Conservation (phyloP, 257 asterid genomes). For the Solanum clarkiae region DNA sequence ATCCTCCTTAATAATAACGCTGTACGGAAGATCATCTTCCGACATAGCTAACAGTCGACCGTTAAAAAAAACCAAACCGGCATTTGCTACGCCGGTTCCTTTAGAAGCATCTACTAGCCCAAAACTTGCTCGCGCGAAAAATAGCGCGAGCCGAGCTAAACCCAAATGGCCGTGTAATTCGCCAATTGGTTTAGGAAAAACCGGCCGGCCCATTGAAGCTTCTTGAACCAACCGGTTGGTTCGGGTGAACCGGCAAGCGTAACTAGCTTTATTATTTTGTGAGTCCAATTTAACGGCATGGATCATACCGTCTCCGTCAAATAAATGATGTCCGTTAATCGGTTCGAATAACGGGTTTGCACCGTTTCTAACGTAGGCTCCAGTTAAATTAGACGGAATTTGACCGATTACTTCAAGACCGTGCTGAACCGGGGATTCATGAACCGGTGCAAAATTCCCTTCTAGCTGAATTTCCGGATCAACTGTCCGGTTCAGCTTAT, state of each 20-base stretch:
- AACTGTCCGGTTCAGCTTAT: constrained; percentile 24
- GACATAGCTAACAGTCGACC: constrained; percentile 44
- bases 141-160: constrained; percentile 38
- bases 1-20: constrained; percentile 9
- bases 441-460: constrained; percentile 57
- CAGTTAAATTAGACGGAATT: constrained; percentile 24
- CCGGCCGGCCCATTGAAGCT: constrained; percentile 25
- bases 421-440: constrained; percentile 42
- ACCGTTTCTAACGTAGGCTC: constrained; percentile 53
- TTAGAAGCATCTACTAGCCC: constrained; percentile 17
- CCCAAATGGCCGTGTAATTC: constrained; percentile 58
- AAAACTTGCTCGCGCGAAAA: constrained; percentile 12
- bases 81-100: constrained; percentile 42
- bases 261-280: constrained; percentile 19
- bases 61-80: constrained; percentile 34
- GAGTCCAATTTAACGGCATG: constrained; percentile 33
- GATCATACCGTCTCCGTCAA: constrained; percentile 66
- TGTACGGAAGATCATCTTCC: constrained; percentile 54
- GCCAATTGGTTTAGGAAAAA: constrained; percentile 52
- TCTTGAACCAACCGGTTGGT: constrained; percentile 38
- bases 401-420: constrained; percentile 34
- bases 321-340: constrained; percentile 43
- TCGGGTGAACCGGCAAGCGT: constrained; percentile 41
- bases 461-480: constrained; percentile 47
- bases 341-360: constrained; percentile 44